Evolutionary conservation across 2,329 filamentous ascomycete genomes (phyloP), one percentile per base, ranked within the genome.

Genomic region (Epichloe gansuensis): DNA sequence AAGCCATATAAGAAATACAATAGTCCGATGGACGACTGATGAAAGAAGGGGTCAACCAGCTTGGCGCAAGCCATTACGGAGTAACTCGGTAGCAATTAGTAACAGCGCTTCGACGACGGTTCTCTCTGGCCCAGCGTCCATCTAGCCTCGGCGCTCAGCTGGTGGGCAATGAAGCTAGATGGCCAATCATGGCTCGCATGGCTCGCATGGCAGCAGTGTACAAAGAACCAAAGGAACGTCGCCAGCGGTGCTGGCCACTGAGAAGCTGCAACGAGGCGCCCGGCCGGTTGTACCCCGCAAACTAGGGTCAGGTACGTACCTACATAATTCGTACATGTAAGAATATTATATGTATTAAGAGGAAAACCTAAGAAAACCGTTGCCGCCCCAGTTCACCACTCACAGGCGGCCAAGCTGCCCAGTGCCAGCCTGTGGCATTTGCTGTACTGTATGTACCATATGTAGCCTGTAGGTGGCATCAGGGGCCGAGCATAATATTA

Each of bases 141-240:
- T 41, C 44, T 52, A 52, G 50, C 44, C 44, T 43, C 43, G 51
- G 51, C 46, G 46, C 45, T 42, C 43, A 52, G 21, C 46, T 28
- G 45, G 38, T 23, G 38, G 38, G 23, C 23, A 23, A 42, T 12
- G 5, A 21, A 45, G 41, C 38, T 23, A 21, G n/a, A n/a, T 4
- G 17, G 39, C 51, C 51, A 49, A 52, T 52, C 39, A 52, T 4
- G 25, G 9, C 17, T 21, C 17, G 15, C 15, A 38, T 5, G 31
- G 8, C 5, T 37, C n/a, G 15, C 31, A 47, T 38, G 15, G 41
- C 28, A 5, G 41, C 28, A 7, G 41, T 12, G 12, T 13, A 34
- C 6, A 3, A 15, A 43, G 41, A 23, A 5, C 17, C 17, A 21
- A 21, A 21, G 17, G 17, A 21, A 21, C 5, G 39, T 17, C 13